Base-by-base conservation (phyloP, 306 rosid species). In the Boehmeria nivea region DNA sequence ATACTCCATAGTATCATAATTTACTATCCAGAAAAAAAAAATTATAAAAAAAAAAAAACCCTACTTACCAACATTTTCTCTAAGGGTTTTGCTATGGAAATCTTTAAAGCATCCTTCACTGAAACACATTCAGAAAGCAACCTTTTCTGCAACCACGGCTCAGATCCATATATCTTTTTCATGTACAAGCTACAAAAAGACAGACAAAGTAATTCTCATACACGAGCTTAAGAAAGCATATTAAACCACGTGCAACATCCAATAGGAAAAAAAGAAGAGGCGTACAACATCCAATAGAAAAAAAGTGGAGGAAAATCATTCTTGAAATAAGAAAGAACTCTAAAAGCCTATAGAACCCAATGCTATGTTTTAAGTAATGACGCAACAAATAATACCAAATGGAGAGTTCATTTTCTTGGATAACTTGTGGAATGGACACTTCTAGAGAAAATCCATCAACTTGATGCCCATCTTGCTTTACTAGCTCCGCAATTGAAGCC, bases 81-180 rank as follows among this genome's bases (percentile, higher is more conserved):
- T 62, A 91, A 89, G 57, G 87, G 71, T 60, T 72, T 52, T 8
- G 51, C 38, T 22, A 84, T 47, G 59, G 79, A 82, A 33, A 60
- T 63, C 62, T 84, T 84, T 3, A 91, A 73, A 51, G 95, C 93
- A 40, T 91, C 98, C 78, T 84, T 87, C 27, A 74, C 64, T 31
- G 96, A 78, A 63, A 76, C 46, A 72, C 76, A 69, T 57, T 71
- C 70, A 56, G 43, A 8, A 17, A 61, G 63, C 39, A 68, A 60
- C 57, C 61, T 74, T 17, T 73, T 68, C 49, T 70, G 83, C 69
- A 87, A 82, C 91, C 91, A 84, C 25, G 67, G 65, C 60, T 82
- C 88, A 60, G 76, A 67, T 25, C 77, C 89, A 57, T 64, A 84
- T 65, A 78, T 86, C 2, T 21, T 69, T 81, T 83, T 76, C 75